Evolutionary conservation across 768 basidiomycete genomes (phyloP), one percentile per base, ranked within the genome.

Genomic region (Rhizopogon roseolus): DNA sequence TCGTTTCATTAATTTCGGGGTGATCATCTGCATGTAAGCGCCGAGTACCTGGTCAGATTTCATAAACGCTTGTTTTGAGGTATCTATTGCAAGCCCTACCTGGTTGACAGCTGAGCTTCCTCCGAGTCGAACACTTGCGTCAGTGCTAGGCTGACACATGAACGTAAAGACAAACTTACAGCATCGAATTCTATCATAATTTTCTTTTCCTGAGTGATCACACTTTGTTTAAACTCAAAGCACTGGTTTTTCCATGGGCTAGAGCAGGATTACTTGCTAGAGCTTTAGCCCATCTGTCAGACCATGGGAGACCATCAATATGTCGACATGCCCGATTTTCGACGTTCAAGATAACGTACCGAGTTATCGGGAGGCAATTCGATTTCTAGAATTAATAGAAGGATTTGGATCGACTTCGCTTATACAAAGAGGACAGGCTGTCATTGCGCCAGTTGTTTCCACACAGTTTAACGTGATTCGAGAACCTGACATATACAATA

Each of bases 391-490:
- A 11, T 51, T 32, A 41, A 48, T 49, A 41, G 41, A 38, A 17
- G 17, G 10, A 11, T 5, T 32, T 42, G 53, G 41, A 57, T 53
- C 50, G 58, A 49, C 55, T 54, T 53, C 39, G 49, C 43, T 45
- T 44, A 51, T 41, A 49, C 57, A 53, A 43, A 49, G 28, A 32
- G 22, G 29, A 25, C 55, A 52, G 16, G 43, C 36, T 29, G 38
- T 27, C 29, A 44, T 10, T 52, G 16, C 25, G 41, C 16, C 28
- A 55, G 27, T 41, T 52, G 37, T 25, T 22, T 44, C 36, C 54
- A 61, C 42, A 56, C 56, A 50, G 51, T 40, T 56, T 36, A 43
- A 50, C 37, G 39, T 53, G 36, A 40, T 41, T 14, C 25, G 29
- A 39, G 40, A 34, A 39, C 38, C 17, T 41, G 50, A 53, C n/a